Conservation (phyloP, 306 rosid species). For the Quercus bicolor region DNA sequence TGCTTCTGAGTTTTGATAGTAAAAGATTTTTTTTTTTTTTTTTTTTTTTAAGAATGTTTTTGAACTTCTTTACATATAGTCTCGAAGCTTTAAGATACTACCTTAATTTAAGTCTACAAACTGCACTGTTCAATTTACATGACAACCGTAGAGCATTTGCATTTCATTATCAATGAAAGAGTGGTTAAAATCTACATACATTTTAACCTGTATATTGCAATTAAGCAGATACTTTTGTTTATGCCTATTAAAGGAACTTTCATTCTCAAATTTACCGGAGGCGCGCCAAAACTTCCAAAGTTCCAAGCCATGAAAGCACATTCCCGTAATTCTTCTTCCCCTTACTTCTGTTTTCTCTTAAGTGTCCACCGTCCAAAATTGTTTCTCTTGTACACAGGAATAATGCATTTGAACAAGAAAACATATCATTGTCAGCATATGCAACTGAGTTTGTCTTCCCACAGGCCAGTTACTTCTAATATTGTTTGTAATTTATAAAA, state of each 20-base stretch:
- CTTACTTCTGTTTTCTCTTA: slow-evolving; percentile 61
- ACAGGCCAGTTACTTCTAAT: background rate
- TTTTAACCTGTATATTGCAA: slow-evolving; percentile 38
- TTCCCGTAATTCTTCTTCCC: slow-evolving; percentile 58
- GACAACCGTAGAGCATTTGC: slow-evolving; percentile 45
- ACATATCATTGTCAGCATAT: too few relatives aligned
- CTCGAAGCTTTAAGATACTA: slow-evolving; percentile 44
- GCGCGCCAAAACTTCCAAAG: slow-evolving; percentile 43
- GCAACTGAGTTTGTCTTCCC: background rate
- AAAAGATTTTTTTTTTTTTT: too few relatives aligned
- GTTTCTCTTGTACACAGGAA: slow-evolving; percentile 47
- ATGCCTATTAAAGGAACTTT: slow-evolving; percentile 8
- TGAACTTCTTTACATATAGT: slow-evolving; percentile 58
- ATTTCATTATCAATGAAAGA: slow-evolving; percentile 51
- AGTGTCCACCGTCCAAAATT: slow-evolving; percentile 60
- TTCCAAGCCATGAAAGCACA: slow-evolving; percentile 46
- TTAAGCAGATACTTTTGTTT: background rate
- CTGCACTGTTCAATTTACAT: slow-evolving; percentile 59
- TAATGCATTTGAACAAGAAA: background rate
- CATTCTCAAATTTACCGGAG: slow-evolving; percentile 56
- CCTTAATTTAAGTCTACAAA: slow-evolving; percentile 54
- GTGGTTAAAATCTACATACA: slow-evolving; percentile 52
- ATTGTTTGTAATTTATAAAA: background rate
- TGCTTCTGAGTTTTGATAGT: too few relatives aligned
- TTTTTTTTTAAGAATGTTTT: too few relatives aligned